Evolutionary conservation across 768 basidiomycete species (phyloP), one percentile per base, ranked within the genome.

Genomic region (Chiua virens): DNA sequence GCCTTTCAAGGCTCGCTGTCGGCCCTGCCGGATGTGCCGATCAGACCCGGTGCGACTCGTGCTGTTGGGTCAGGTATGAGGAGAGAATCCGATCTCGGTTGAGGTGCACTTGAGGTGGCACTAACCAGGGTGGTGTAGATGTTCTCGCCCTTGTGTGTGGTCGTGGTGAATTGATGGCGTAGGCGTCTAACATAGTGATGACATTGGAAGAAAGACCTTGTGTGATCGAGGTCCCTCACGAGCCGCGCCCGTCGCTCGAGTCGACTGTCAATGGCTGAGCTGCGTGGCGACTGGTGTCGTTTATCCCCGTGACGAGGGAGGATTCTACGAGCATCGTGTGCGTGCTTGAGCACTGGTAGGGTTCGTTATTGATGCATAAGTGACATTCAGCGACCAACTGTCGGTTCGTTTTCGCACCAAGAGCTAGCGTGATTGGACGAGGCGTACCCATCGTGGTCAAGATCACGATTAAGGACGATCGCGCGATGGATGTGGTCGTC

Each of bases 371-470:
- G 34, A 40, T 34, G 15, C 20, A 39, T 14, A 14, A 3, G 20
- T 53, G 56, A 53, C 42, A 50, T 39, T 32, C 35, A 89, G 86
- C 20, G 78, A 90, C 54, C 66, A 68, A 0, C 60, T 96, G 5
- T 58, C 68, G 4, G 70, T 91, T 70, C 73, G 0, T 63, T 94
- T 40, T 66, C 74, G 1, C 86, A 92, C 51, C 70, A 78, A 1
- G 67, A 78, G 2, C 87, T 89, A 0, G 92, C 91, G 1, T 89
- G 86, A 65, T 67, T 95, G 32, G 85, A 89, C 54, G 95, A 97
- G 66, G 77, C 79, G 40, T 90, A 88, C 61, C 85, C 87, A 0
- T n/a, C n/a, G n/a, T n/a, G n/a, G n/a, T n/a, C n/a, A n/a, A n/a
- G n/a, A n/a, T n/a, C n/a, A n/a, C n/a, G n/a, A n/a, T n/a, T n/a